Evolutionary conservation across 2,329 filamentous ascomycete species (phyloP), one percentile per base, ranked within the genome.

Genomic region (Fusarium pseudonygamai): DNA sequence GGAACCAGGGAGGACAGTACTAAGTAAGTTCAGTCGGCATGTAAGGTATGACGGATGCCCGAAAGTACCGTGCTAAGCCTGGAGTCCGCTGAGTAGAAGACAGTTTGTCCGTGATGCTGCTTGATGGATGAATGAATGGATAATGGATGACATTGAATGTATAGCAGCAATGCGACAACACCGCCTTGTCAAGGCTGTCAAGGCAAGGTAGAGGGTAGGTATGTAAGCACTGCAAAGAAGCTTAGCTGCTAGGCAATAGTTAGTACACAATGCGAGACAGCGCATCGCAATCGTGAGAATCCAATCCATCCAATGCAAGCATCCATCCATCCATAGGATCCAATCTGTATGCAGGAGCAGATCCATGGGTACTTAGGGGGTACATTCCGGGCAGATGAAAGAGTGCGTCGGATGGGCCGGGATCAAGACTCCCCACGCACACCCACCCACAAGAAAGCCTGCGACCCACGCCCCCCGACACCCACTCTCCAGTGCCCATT

Each of bases 401-500:
- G 60, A 73, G 72, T 58, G 72, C 59, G 68, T 73, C 75, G 75
- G 75, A 77, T 78, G 72, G 72, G 64, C 69, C 75, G 75, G 75
- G 75, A 75, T 64, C 59, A 67, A 53, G 60, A 63, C 60, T 72
- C 50, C 66, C 66, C 75, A 71, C 64, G 64, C 68, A 76, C 70
- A 67, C 74, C 67, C 60, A 75, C 64, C 65, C 65, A 75, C 63
- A 50, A 57, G 61, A 42, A 42, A 43, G 58, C 64, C 65, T 67
- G 60, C 49, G 76, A 64, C 74, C 76, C 76, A 77, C 75, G 71
- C 73, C 75, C 71, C 71, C 63, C 55, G 70, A 67, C 74, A 76
- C 69, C 66, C 72, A 69, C 72, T 72, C 66, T 73, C 76, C 76
- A 78, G 74, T 76, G 74, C 76, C 75, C 73, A 76, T 77, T 78